Evolutionary conservation across 2,329 filamentous ascomycete species (phyloP).

Genomic region (Ophiostoma fasciatum): DNA sequence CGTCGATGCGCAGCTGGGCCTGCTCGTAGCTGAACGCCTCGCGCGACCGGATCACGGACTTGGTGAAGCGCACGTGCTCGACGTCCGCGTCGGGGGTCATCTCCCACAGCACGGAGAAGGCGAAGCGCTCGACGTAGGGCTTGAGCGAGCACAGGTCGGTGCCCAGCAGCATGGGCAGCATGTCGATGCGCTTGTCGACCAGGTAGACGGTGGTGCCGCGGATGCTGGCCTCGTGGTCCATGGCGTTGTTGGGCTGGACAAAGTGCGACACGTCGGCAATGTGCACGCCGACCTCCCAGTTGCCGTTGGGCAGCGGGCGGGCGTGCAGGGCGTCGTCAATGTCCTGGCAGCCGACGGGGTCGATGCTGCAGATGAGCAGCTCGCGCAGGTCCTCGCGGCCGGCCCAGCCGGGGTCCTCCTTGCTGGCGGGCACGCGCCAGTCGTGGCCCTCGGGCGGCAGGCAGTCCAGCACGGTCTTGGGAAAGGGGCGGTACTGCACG

Average conservation of each 20-base stretch:
- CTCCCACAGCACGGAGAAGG: constrained; percentile 82
- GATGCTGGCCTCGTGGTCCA: constrained; percentile 90
- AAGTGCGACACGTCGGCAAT: constrained; percentile 99
- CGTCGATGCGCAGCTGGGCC: constrained; percentile 87
- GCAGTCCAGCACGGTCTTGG: constrained; percentile 88
- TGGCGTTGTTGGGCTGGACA: constrained; percentile 89
- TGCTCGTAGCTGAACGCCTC: constrained; percentile 98
- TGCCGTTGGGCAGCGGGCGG: constrained; percentile 70
- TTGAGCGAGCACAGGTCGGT: constrained; percentile 95
- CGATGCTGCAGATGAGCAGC: constrained; percentile 90
- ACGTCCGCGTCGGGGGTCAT: constrained; percentile 66
- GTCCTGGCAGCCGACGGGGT: constrained; percentile 90
- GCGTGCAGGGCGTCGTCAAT: constrained; percentile 97
- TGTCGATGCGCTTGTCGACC: constrained; percentile 98
- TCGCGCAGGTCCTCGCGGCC: constrained; percentile 71
- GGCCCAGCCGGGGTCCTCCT: constrained; percentile 73
- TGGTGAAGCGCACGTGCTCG: constrained; percentile 75
- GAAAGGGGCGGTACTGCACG: constrained; percentile 94
- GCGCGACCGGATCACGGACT: constrained; percentile 91
- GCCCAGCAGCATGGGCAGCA: constrained; percentile 91
- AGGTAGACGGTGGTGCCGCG: constrained; percentile 94
- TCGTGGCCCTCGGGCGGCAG: constrained; percentile 81
- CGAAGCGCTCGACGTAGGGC: constrained; percentile 89
- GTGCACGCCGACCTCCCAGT: constrained; percentile 91
- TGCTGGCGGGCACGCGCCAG: constrained; percentile 77